Base-by-base conservation (phyloP, 345 rosid genomes). In the Theobroma cacao region DNA sequence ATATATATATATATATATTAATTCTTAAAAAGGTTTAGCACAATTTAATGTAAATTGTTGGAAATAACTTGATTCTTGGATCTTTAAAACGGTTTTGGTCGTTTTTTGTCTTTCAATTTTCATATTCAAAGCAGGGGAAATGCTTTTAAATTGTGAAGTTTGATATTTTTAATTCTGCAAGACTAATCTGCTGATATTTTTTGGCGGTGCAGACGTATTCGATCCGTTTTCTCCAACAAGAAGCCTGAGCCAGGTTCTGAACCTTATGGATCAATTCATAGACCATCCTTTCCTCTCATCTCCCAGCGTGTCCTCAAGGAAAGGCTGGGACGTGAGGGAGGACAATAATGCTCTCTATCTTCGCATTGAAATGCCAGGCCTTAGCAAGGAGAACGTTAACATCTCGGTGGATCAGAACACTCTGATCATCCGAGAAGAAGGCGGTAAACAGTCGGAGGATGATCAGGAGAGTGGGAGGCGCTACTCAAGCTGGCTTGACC, bases 141-240 rank as follows among this genome's bases (percentile, higher is more conserved):
- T 47, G 60, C 60, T 71, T 28, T 30, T 15, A 24, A 28, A 47
- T 3, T 58, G 31, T 58, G 34, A 59, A 59, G 18, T 60, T 56
- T n/a, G n/a, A n/a, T n/a, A n/a, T n/a, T n/a, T n/a, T n/a, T 1
- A 22, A 55, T 55, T 55, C 12, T 22, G 30, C 13, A 22, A n/a
- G n/a, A 8, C 7, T 10, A 55, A 2, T 22, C 1, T 8, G 2
- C 60, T 22, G 26, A 55, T n/a, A 17, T 15, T 48, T 28, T 1
- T 14, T 71, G 24, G 30, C 24, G 22, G 11, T n/a, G 43, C 68
- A 90, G 92, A 88, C 52, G 87, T 79, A 31, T 89, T 85, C 11
- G 88, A 84, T 81, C 94, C 97, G 8, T 88, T 93, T n/a, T 87
- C 84, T 1, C 86, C 95, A 6, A 85, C 89, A 0, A 86, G 94